These are phyloP conservation scores for Pseudogymnoascus sp. DNA, from an alignment of 2,329 filamentous ascomycete genomes.

Conservation along the genomic window DNA sequence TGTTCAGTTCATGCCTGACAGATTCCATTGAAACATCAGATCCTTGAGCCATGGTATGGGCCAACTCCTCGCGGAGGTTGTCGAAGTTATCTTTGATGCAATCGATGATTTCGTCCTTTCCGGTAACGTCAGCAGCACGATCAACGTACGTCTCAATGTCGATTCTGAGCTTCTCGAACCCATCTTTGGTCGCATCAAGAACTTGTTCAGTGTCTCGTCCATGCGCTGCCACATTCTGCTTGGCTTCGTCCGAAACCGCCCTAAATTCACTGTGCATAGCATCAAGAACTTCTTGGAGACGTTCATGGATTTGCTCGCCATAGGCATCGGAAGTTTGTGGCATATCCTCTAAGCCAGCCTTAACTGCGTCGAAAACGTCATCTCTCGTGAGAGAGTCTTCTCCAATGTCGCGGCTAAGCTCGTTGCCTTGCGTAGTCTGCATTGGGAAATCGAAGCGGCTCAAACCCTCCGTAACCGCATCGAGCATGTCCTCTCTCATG, in stretches of 20 bases:
- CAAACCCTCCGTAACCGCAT: slow-evolving; percentile 56
- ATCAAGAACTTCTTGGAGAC: slow-evolving; percentile 59
- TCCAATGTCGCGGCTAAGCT: slow-evolving; percentile 55
- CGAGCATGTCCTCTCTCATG: slow-evolving; percentile 54
- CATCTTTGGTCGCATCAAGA: slow-evolving; percentile 79
- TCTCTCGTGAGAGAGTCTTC: slow-evolving; percentile 40
- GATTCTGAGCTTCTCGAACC: slow-evolving; percentile 68
- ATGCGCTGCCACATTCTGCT: slow-evolving; percentile 71
- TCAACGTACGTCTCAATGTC: slow-evolving; percentile 81
- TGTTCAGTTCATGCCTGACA: slow-evolving; percentile 44
- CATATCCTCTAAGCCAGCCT: slow-evolving; percentile 46
- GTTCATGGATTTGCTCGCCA: slow-evolving; percentile 45
- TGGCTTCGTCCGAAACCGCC: slow-evolving; percentile 55
- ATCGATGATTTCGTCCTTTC: slow-evolving; percentile 73
- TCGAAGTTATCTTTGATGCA: slow-evolving; percentile 59
- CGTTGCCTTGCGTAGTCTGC: slow-evolving; percentile 37
- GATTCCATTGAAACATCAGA: slow-evolving; percentile 48
- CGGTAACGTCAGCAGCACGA: slow-evolving; percentile 58
- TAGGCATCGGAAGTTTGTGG: slow-evolving; percentile 35
- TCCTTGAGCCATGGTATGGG: slow-evolving; percentile 47
- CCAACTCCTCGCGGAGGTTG: slow-evolving; percentile 59
- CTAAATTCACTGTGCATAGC: slow-evolving; percentile 53
- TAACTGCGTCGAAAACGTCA: slow-evolving; percentile 50
- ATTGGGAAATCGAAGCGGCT: slow-evolving; percentile 40
- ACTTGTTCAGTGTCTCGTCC: slow-evolving; percentile 82